Conservation (phyloP, 2,329 filamentous ascomycete species). For the Aspergillus ochraceoroseus region DNA sequence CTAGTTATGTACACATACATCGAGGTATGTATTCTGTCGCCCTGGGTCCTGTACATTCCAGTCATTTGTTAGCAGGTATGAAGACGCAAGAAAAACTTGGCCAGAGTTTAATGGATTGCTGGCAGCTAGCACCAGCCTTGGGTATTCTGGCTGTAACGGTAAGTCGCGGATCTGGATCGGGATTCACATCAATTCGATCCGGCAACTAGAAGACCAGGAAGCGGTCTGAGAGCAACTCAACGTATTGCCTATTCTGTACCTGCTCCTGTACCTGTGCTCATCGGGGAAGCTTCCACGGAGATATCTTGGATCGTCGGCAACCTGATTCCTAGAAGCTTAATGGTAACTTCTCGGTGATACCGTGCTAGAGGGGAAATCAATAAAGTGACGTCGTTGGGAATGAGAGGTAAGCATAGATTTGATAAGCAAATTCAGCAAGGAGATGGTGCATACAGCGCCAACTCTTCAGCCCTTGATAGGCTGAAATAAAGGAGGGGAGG, state of each 20-base stretch:
- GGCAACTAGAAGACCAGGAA: not conserved
- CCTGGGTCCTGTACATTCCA: constrained; percentile 10
- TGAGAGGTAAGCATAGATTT: too few relatives aligned
- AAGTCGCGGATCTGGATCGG: too few relatives aligned
- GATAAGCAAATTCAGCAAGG: constrained; percentile 8
- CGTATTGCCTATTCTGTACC: too few relatives aligned
- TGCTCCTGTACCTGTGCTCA: too few relatives aligned
- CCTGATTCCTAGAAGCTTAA: constrained; percentile 4
- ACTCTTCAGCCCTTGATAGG: not conserved
- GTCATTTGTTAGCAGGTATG: not conserved
- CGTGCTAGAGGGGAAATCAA: constrained; percentile 13
- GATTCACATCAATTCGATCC: too few relatives aligned
- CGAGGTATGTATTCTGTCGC: not conserved
- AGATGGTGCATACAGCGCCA: constrained; percentile 2
- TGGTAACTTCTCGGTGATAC: constrained; percentile 3
- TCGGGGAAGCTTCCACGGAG: too few relatives aligned
- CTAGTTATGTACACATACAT: constrained; percentile 9
- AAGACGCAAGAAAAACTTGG: constrained; percentile 1
- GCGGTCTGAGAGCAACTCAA: too few relatives aligned
- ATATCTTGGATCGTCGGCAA: constrained; percentile 5
- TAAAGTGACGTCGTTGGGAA: constrained; percentile 21
- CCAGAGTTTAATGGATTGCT: constrained; percentile 4
- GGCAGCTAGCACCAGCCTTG: not conserved
- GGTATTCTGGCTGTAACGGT: too few relatives aligned
- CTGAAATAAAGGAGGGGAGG: constrained; percentile 2